These are phyloP conservation scores for Solanum hybrid DNA, from an alignment of 305 asterid genomes.

Conservation along the genomic window DNA sequence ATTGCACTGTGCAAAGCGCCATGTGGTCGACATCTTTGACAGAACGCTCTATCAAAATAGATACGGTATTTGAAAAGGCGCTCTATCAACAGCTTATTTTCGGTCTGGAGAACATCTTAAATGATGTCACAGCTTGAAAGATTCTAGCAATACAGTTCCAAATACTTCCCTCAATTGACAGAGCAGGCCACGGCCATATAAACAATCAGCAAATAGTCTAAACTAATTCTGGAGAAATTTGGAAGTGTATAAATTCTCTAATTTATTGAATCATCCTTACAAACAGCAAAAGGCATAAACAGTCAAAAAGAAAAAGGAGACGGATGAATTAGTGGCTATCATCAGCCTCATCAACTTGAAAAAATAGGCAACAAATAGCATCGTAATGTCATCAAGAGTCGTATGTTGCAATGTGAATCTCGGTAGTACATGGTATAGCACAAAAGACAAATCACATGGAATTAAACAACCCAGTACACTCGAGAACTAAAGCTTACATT, in stretches of 20 bases:
- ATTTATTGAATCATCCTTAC: background rate
- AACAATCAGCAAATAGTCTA: background rate
- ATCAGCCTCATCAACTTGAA: background rate
- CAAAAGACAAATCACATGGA: background rate
- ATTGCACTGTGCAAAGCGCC: background rate
- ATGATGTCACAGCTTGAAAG: background rate
- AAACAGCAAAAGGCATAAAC: background rate
- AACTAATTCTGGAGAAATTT: background rate
- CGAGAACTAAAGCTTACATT: background rate
- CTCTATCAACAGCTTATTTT: background rate
- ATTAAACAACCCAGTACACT: background rate
- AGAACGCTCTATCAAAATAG: accelerated
- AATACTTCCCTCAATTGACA: background rate
- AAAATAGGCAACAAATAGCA: background rate
- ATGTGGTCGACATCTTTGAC: background rate
- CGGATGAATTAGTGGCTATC: background rate
- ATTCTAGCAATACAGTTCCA: background rate
- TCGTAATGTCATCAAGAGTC: background rate
- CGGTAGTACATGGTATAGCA: background rate
- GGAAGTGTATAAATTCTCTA: background rate
- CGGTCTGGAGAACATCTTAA: background rate
- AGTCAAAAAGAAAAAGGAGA: background rate
- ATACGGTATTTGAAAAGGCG: background rate
- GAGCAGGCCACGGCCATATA: background rate
- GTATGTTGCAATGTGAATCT: background rate